Base-by-base conservation (phyloP, 352 stramenopile species). In the Halophytophthora batemanensis region DNA sequence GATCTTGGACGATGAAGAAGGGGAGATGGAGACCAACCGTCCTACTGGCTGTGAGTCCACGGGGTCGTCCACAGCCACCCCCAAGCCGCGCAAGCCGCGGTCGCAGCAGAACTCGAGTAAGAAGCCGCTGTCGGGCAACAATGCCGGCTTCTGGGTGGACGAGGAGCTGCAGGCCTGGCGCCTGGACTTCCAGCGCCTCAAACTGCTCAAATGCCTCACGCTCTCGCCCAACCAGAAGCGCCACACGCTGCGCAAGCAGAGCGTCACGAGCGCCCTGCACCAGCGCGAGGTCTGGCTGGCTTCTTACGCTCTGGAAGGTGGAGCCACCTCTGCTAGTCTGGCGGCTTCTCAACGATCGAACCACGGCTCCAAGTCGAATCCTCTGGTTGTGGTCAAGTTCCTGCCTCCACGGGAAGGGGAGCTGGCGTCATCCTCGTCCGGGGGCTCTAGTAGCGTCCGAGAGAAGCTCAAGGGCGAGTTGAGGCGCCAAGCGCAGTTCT, bases 391-490 rank as follows among this genome's bases (percentile, higher is more conserved):
- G 34, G 64, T 74, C 33, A 86, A 89, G 53, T 87, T 69, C 53
- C 45, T 89, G 43, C 50, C 73, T 7, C 68, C 66, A 0, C 71
- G 68, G 23, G 62, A 47, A 46, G 63, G 49, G 52, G 56, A 46
- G 36, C 38, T 28, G 25, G 29, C 33, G n/a, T 48, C 40, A 52
- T 56, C 64, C 6, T 56, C 59, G 14, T 8, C 25, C 36, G 45
- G 37, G 44, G 33, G 31, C 7, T 42, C 41, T 35, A 47, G 49
- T 10, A 23, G 55, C 8, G 21, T 51, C 2, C 61, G 46, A 29
- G 71, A 85, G 31, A 85, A 83, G 50, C 70, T 92, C 39, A 86
- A 83, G 45, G 59, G 65, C 14, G 79, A 93, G 40, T 61, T 93
- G 13, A 69, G 71, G 25, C 63, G 81, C 15, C 69, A 83, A 55